Base-by-base conservation (phyloP, 208 protist species). In the Leishmania lainsoni region DNA sequence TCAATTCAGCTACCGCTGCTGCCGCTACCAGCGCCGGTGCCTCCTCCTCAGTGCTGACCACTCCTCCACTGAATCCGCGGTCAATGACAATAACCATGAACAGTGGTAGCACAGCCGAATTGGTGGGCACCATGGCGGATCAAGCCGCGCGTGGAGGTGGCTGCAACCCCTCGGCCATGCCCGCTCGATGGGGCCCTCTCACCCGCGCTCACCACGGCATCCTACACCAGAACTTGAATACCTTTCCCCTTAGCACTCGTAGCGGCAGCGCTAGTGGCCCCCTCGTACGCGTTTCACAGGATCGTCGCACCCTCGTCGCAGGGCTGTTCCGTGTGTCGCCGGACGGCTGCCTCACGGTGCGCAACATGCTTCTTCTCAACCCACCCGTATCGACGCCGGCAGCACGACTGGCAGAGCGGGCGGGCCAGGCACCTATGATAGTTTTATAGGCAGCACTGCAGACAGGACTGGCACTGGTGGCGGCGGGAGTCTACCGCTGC, bases 301-400 rank as follows among this genome's bases (percentile, higher is more conserved):
- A 95, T 80, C 52, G 84, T 42, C 73, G 72, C 48, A 87, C 87
- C 12, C 84, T 97, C 35, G 83, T 94, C 68, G 93, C 89, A 10
- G 92, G 93, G 22, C 83, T 89, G n/a, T 97, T 94, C 75, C 88
- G 87, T 42, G 93, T 97, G n/a, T 94, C 90, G 49, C 22, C 68
- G 1, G 87, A 93, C 2, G 93, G 93, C 16, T 97, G 93, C 77
- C 82, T 94, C 20, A 97, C 93, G 26, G 91, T 97, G 87, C 89
- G 88, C 69, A 97, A 93, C 74, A 75, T 95, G 58, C 87, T 97
- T n/a, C 86, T 95, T 26, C 85, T 97, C 5, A 97, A 97, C 76
- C 77, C 86, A 81, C 75, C 35, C 83, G 84, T 63, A 88, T 87
- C 73, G 84, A 90, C 74, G 79, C 79, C 20, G 52, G 35, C 22